Evolutionary conservation across 345 rosid species (phyloP).

Genomic region (Sisymbrium altissimum): DNA sequence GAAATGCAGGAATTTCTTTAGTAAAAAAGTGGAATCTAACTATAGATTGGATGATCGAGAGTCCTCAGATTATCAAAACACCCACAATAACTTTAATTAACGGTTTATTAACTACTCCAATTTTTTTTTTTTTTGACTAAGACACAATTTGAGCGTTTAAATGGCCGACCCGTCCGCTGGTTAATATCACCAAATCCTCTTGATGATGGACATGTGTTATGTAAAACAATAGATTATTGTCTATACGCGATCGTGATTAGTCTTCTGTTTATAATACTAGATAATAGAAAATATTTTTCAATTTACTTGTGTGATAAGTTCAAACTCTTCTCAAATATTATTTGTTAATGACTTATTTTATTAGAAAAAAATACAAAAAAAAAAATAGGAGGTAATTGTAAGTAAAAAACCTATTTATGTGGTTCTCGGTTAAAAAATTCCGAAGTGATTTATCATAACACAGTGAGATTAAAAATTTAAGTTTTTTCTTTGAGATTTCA

Average conservation of each 20-base stretch:
- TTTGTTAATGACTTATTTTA: neutral
- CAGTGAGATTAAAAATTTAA: too few species aligned
- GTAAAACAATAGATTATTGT: neutral
- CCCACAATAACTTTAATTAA: too few species aligned
- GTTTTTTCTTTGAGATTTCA: too few species aligned
- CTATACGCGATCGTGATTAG: constrained; percentile 13
- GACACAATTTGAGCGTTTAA: constrained; percentile 11
- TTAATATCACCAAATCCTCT: constrained; percentile 5
- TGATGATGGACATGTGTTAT: constrained; percentile 22
- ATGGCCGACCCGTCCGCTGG: constrained; percentile 7
- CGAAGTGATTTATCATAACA: too few species aligned
- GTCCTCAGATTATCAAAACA: too few species aligned
- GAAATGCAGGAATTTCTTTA: too few species aligned
- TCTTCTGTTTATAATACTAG: neutral
- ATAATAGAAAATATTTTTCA: neutral
- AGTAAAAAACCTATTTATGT: too few species aligned
- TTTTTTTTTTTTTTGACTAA: neutral
- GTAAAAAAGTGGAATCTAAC: too few species aligned
- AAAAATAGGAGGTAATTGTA: too few species aligned
- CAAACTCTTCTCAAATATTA: neutral
- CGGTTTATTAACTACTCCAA: too few species aligned
- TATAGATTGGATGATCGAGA: too few species aligned
- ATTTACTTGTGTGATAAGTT: constrained; percentile 11
- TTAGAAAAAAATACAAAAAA: neutral
- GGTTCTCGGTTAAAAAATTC: too few species aligned